Base-by-base conservation (phyloP, 148 eudicot genomes). In the Camellia granthamiana region DNA sequence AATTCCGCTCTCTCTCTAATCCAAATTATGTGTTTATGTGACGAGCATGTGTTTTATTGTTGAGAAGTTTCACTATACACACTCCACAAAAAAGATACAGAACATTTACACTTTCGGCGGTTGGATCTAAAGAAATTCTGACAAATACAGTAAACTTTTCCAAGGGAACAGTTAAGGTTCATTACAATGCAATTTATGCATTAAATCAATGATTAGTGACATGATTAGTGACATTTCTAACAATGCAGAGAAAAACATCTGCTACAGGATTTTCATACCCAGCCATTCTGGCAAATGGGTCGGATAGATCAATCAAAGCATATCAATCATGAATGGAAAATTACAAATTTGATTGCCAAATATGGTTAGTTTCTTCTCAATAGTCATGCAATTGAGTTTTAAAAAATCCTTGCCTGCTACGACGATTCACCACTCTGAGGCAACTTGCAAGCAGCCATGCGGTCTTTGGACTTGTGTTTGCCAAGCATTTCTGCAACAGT, bases 401-500 rank as follows among this genome's bases (percentile, higher is more conserved):
- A 2, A 55, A 67, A 12, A 65, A 55, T n/a, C 18, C 80, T 55
- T 55, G 55, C 30, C 13, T 60, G 30, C 75, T 82, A 78, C 11
- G 38, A 74, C 49, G 77, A 63, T 46, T 62, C 72, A 15, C 83
- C 60, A 51, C 62, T 80, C 18, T 68, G 74, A 3, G 99, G 97
- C 80, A 96, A 74, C 81, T 92, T 91, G 89, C 99, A 96, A 79
- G 99, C 84, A 7, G 84, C 85, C 78, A 68, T 74, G 19, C 67
- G 85, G 81, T 96, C 98, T 83, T 90, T 96, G 51, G 92, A 74
- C 86, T 91, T 96, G 84, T 81, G 87, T 68, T 84, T 86, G 9
- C 98, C 98, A 38, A 93, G 95, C 98, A 91, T 86, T 84, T 96
- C 99, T 51, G 95, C 98, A 71, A 93, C 90, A 77, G 98, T 91